Evolutionary conservation across 1,139 yeast genomes (phyloP).

Genomic region (Geotrichum fermentans): DNA sequence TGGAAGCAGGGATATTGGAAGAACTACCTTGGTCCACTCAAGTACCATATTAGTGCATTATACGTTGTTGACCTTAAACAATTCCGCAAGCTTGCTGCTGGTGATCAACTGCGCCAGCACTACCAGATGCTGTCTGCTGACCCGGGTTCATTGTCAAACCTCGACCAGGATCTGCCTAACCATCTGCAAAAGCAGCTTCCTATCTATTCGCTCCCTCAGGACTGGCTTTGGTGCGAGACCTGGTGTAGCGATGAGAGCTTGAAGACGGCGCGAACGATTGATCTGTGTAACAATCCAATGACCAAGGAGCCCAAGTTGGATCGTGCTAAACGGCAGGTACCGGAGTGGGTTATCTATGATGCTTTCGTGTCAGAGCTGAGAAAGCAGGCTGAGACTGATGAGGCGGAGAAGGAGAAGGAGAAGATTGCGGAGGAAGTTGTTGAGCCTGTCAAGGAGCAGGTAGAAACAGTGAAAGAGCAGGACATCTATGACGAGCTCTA

Average conservation of each 20-base stretch:
- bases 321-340: constrained; percentile 66
- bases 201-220: constrained; percentile 69
- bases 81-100: constrained; percentile 64
- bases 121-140: constrained; percentile 80
- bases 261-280: constrained; percentile 66
- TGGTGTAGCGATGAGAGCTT: constrained; percentile 75
- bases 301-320: constrained; percentile 73
- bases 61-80: constrained; percentile 70
- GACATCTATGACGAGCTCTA: constrained; percentile 9
- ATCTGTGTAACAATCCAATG: constrained; percentile 75
- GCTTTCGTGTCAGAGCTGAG: constrained; percentile 42
- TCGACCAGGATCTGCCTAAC: constrained; percentile 91
- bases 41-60: constrained; percentile 80
- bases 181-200: constrained; percentile 66
- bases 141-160: constrained; percentile 68
- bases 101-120: constrained; percentile 77
- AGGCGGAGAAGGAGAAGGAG: constrained; percentile 20
- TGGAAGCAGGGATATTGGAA: constrained; percentile 96
- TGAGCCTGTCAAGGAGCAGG: neutral
- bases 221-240: constrained; percentile 92
- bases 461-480: constrained; percentile 4
- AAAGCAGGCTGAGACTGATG: constrained; percentile 19
- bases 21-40: constrained; percentile 50
- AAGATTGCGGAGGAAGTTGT: constrained; percentile 20
- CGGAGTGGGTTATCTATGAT: constrained; percentile 73